Percentiles rank a stretch among this genome's conserved stretches.
phyloP scores from a whole-genome alignment of 2,329 filamentous ascomycete genomes.

The Colletotrichum nymphaeae region DNA sequence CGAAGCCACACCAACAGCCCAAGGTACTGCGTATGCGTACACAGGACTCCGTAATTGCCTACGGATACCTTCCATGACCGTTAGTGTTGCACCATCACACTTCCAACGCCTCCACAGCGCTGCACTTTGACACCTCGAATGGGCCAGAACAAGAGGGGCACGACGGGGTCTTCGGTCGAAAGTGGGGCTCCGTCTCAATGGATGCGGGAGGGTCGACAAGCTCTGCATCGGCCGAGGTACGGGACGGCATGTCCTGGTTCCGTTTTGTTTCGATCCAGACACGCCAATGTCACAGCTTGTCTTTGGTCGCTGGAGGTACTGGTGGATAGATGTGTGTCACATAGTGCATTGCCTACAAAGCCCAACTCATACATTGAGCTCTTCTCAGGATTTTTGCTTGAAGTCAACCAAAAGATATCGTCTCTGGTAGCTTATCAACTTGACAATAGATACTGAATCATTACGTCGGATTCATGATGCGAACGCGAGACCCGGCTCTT shows the following conservation, averaged over 20 bases:
- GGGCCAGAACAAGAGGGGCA: neutral
- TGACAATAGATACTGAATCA: neutral
- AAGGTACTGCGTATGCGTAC: too few relatives aligned
- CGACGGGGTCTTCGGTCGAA: constrained; percentile 16
- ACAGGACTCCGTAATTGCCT: too few relatives aligned
- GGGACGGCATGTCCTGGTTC: neutral
- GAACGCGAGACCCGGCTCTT: neutral
- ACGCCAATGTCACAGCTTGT: neutral
- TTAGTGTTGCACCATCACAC: neutral
- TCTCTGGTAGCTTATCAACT: neutral
- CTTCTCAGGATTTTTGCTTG: neutral
- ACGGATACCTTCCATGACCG: neutral
- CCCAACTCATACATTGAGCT: neutral
- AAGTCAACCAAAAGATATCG: neutral
- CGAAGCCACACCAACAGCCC: neutral
- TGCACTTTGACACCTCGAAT: neutral
- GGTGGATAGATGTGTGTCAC: neutral
- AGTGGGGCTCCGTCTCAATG: constrained; percentile 20
- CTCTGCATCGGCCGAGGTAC: constrained; percentile 25
- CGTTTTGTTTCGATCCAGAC: neutral
- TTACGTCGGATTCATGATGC: neutral
- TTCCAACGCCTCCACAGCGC: neutral
- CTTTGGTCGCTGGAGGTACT: neutral
- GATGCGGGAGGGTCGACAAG: constrained; percentile 7
- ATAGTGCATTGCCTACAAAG: too few relatives aligned